Conservation (phyloP, 2,329 filamentous ascomycete genomes). For the Acrocalymma vagum region DNA sequence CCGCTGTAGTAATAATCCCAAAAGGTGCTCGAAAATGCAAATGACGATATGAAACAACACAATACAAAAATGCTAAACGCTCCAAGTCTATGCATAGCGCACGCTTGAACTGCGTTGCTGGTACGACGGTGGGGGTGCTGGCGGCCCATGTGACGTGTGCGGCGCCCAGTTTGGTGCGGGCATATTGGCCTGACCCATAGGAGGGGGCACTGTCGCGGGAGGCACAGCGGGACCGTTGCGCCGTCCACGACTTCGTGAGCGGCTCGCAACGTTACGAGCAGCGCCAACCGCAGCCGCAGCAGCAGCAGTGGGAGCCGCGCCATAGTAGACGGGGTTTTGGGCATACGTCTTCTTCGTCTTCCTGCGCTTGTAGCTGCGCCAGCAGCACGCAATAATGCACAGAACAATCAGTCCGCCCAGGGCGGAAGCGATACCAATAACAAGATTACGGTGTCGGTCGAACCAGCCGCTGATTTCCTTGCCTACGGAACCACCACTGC, state of each 20-base stretch:
- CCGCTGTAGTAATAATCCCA: no score
- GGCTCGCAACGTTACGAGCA: neutral
- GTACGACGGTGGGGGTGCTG: neutral
- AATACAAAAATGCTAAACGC: no score
- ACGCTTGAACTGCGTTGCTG: no score
- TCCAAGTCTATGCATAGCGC: no score
- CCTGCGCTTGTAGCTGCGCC: conserved; percentile 57
- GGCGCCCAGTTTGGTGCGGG: conserved; percentile 10
- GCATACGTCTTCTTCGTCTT: conserved; percentile 31
- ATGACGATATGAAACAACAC: no score
- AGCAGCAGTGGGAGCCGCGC: conserved; percentile 13
- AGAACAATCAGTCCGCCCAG: conserved; percentile 75
- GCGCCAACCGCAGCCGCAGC: neutral
- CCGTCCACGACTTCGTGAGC: conserved; percentile 6
- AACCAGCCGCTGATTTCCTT: conserved; percentile 82
- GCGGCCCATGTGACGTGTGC: conserved; percentile 11
- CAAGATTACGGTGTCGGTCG: conserved; percentile 76
- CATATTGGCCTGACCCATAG: conserved; percentile 4
- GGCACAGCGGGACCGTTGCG: conserved; percentile 2
- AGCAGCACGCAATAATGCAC: conserved; percentile 72
- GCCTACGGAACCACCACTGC: conserved; percentile 73
- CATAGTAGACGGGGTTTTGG: conserved; percentile 23
- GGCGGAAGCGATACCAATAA: conserved; percentile 79
- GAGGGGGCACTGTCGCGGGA: conserved; percentile 3
- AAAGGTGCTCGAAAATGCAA: no score